Base-by-base conservation (phyloP, 768 basidiomycete species). In the Guyanaporus albipodus region DNA sequence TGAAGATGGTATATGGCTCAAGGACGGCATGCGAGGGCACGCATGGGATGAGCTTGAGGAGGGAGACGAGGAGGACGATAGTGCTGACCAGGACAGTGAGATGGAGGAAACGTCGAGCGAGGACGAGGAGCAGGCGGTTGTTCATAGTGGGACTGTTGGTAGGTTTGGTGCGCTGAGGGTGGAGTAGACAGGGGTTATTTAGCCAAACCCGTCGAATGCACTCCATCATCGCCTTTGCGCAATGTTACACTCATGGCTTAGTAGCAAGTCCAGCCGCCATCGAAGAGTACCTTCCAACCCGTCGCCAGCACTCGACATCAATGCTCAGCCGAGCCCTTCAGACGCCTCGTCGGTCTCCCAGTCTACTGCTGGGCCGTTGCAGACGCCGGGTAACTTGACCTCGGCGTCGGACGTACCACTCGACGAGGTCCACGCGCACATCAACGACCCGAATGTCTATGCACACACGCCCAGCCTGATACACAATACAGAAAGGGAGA, bases 1-100 rank as follows among this genome's bases (percentile, higher is more conserved):
- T 23, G 72, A 64, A 9, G 55, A 62, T 32, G 83, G 86, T 1
- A 76, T 87, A 49, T 85, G 83, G 83, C 72, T 85, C 42, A 70
- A 71, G 38, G 64, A 68, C 26, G 57, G 54, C 15, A 33, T 48
- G 8, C 49, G 32, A 14, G 48, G 49, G n/a, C 54, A 56, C 31
- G 56, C 48, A 1, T 68, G 66, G 44, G 58, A 56, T 3, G 53
- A 46, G 27, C 35, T 39, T 19, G 58, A 45, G 22, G 58, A 53
- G 6, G 68, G 71, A 45, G 59, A 69, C 12, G 66, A 67, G 4
- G 66, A 68, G 17, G 64, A 59, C 27, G 66, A 58, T 2, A 55
- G 58, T 10, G 67, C 51, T 17, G 53, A 19, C 24, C 32, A 3
- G 63, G 60, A 21, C 61, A 49, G 11, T 48, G 54, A 6, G 54